phyloP scores from a whole-genome alignment of 1,139 yeast species.

The Pichia sp. region DNA sequence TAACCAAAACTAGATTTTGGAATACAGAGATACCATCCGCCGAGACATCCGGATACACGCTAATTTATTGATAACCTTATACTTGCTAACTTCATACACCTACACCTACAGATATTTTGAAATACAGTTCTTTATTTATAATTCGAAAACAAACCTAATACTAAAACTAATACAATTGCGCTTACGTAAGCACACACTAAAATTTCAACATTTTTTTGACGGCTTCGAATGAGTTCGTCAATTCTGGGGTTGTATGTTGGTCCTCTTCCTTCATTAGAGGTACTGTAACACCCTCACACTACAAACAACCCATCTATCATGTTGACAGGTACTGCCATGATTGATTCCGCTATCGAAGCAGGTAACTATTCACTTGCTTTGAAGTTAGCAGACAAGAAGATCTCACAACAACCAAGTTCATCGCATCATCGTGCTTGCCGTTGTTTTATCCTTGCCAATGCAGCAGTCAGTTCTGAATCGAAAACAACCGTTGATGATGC shows the following conservation, averaged over 20 bases:
- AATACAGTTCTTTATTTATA: too few species aligned
- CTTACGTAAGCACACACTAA: background rate
- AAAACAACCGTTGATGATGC: conserved; percentile 8
- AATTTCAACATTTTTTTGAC: background rate
- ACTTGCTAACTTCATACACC: too few species aligned
- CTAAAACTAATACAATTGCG: too few species aligned
- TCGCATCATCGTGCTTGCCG: conserved; percentile 32
- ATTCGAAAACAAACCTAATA: too few species aligned
- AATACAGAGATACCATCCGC: too few species aligned
- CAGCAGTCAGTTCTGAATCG: conserved; percentile 4
- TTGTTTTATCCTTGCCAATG: conserved; percentile 36
- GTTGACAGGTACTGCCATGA: conserved; percentile 15
- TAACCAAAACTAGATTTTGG: too few species aligned
- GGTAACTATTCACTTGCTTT: conserved; percentile 57
- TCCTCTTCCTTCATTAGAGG: too few species aligned
- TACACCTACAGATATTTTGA: too few species aligned
- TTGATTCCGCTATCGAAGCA: conserved; percentile 44
- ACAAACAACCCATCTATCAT: background rate
- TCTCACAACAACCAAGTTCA: conserved; percentile 51
- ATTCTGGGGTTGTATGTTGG: too few species aligned
- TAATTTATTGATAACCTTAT: too few species aligned
- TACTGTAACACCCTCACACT: too few species aligned
- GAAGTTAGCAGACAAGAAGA: conserved; percentile 46
- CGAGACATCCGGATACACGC: too few species aligned
- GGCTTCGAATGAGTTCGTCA: background rate